Conservation (phyloP, 108 stramenopile genomes). For the Fragilaria crotonensis region DNA sequence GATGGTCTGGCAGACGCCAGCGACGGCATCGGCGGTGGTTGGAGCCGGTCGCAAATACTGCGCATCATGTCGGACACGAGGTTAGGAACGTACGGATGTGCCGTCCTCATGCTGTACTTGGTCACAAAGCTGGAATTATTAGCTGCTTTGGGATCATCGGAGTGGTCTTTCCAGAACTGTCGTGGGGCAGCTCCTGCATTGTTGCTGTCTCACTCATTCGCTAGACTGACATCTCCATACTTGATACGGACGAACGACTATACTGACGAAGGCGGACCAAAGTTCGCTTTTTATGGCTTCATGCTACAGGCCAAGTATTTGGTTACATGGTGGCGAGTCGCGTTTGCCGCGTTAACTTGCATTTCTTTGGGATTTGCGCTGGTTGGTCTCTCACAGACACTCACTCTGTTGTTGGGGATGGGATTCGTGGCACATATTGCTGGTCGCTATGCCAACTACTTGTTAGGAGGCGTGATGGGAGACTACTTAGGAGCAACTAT, state of each 20-base stretch:
- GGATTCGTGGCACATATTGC: constrained; percentile 25
- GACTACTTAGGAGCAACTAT: constrained; percentile 73
- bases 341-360: constrained; percentile 25
- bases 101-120: constrained; percentile 48
- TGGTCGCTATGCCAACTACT: constrained; percentile 26
- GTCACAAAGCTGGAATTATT: constrained; percentile 50
- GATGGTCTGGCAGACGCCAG: constrained; percentile 62
- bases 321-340: constrained; percentile 43
- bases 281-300: constrained; percentile 55
- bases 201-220: constrained; percentile 49
- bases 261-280: constrained; percentile 63
- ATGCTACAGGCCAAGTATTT: constrained; percentile 63
- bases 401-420: constrained; percentile 23
- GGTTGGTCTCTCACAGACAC: constrained; percentile 22
- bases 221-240: constrained; percentile 53
- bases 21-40: constrained; percentile 61
- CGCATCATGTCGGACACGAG: constrained; percentile 80
- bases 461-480: constrained; percentile 69
- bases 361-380: constrained; percentile 21
- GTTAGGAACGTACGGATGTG: constrained; percentile 74
- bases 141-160: constrained; percentile 26
- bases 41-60: constrained; percentile 61
- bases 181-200: constrained; percentile 34
- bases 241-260: constrained; percentile 55
- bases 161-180: constrained; percentile 23